A percentile compares a stretch with the other conserved stretches of the same genome.
These are phyloP conservation scores for Linaria vulgaris DNA, from an alignment of 257 asterid genomes.

Conservation along the genomic window DNA sequence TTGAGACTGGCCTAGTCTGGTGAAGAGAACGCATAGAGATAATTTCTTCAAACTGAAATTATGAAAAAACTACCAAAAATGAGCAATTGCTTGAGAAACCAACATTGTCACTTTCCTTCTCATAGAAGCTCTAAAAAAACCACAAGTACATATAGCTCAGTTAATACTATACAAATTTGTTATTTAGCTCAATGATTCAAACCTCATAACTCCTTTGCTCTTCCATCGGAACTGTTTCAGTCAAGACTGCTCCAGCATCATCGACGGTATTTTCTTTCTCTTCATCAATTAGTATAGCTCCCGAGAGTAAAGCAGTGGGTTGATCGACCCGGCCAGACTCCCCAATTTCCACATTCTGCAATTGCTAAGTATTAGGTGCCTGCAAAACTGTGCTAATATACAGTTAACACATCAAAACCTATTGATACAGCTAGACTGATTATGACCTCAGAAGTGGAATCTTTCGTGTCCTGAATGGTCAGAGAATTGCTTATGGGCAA, in stretches of 20 bases:
- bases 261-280: conserved; percentile 27
- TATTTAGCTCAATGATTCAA: conserved; percentile 20
- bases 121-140: conserved; percentile 8
- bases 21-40: conserved; percentile 1
- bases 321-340: conserved; percentile 22
- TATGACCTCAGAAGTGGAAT: conserved; percentile 37
- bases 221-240: conserved; percentile 23
- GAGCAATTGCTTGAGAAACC: background rate
- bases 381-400: conserved; percentile 13
- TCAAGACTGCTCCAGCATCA: conserved; percentile 23
- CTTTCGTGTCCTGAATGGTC: conserved; percentile 29
- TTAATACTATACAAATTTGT: background rate
- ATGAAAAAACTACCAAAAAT: background rate
- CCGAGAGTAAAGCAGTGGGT: conserved; percentile 26
- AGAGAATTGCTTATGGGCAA: conserved; percentile 28
- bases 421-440: conserved; percentile 1
- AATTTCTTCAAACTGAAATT: conserved; percentile 13
- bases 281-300: conserved; percentile 23
- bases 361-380: conserved; percentile 20
- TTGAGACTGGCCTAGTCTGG: background rate
- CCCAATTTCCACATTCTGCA: conserved; percentile 34
- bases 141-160: conserved; percentile 3
- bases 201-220: conserved; percentile 26
- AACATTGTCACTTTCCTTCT: conserved; percentile 1
- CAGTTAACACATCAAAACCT: conserved; percentile 17